Evolutionary conservation across 2,329 filamentous ascomycete genomes (phyloP), one percentile per base, ranked within the genome.

Genomic region (Gaeumannomyces tritici): DNA sequence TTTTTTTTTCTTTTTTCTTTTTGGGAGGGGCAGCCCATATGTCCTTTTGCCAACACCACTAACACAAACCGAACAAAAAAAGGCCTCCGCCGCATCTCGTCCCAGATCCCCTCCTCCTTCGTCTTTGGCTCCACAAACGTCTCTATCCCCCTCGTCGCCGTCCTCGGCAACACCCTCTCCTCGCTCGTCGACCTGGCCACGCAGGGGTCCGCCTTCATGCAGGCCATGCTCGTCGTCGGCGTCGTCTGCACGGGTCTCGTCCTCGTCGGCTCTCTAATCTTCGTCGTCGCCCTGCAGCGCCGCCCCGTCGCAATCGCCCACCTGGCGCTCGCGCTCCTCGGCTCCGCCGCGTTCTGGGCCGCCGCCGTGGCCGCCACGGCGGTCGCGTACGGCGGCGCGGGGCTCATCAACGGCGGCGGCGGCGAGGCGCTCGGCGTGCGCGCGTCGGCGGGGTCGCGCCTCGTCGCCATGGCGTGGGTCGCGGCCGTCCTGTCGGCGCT

Each of bases 61-160:
- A 29, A 15, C 18, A 35, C 35, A 3, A 24, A 42, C 26, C 26
- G 31, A 18, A 56, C 1, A 26, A 26, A 29, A n/a, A 15, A 26
- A 66, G 68, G 68, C 27, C 63, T 70, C 3, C 63, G 61, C 24
- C 66, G 67, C 18, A 65, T 70, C 56, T 65, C 68, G 1, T 29
- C 62, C 18, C 65, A 64, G 11, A 69, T 70, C 57, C 68, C 68
- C 1, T 65, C 63, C 1, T 66, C 65, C 21, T 65, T 69, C 24
- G 62, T 62, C 2, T 57, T 69, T 21, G 67, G 62, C 4, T 67
- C 63, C 11, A 64, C 68, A 12, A 69, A 68, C 12, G 60, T 69
- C 18, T 64, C 65, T 4, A 64, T 70, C 4, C 68, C 68, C 15
- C 62, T 69, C 12, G 62, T 69, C 12, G 58, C 62, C 5, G 61